Base-by-base conservation (phyloP, 345 rosid genomes). In the Salix udensis region DNA sequence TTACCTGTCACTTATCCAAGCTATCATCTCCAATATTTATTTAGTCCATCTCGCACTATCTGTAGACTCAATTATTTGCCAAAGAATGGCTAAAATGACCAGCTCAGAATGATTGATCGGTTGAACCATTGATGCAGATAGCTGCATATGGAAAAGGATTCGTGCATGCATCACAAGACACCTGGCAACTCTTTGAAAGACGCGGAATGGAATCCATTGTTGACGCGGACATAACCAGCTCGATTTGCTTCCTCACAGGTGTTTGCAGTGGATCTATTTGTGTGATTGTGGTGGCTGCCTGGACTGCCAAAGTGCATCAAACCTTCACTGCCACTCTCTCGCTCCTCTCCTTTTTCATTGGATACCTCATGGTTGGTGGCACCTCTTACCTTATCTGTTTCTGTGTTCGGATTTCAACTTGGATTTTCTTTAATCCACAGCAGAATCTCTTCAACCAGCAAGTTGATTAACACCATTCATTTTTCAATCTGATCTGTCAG, bases 221-320 rank as follows among this genome's bases (percentile, higher is more conserved):
- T 10, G 98, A 94, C 72, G 83, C 93, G 3, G 98, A 96, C 88
- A 92, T 96, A 71, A 88, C 94, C 65, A 94, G 97, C 79, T 81
- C 99, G 2, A 85, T 96, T 23, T 96, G 99, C 85, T 96, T 96
- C 89, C 95, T 96, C 40, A 87, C 94, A 0, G 97, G 99, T 18
- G 94, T 92, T 2, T 96, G 99, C 84, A 96, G 98, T 64, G 98
- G 98, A 82, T 94, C 94, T 6, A 82, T 94, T 19, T 96, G 99
- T 84, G 89, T 92, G 16, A 91, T 94, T 55, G 83, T 89, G 1
- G 97, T 87, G 37, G 96, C 95, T 28, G 92, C 98, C 75, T 96
- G 97, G 98, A 92, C 99, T 1, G 36, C 75, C 61, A 84, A 44
- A 53, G 91, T 90, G 36, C 83, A 89, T 76, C 65, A 86, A 70